A percentile compares a stretch with the other conserved stretches of the same genome.
phyloP scores from a whole-genome alignment of 352 stramenopile species.

The Phytophthora brassicae region DNA sequence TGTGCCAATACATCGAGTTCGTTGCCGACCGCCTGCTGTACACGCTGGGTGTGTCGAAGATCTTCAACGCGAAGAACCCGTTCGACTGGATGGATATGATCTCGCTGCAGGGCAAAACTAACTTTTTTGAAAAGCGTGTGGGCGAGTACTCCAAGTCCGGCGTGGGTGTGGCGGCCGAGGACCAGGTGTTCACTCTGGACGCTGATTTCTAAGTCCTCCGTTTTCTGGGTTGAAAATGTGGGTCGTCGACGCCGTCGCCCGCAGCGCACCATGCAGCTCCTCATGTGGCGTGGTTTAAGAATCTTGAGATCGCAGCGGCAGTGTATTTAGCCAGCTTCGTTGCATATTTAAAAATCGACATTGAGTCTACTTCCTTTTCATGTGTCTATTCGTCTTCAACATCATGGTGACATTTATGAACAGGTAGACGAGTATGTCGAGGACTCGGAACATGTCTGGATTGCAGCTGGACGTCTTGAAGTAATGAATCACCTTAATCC shows the following conservation, averaged over 20 bases:
- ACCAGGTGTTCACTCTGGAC: conserved; percentile 93
- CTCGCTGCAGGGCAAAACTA: conserved; percentile 97
- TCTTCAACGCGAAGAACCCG: conserved; percentile 95
- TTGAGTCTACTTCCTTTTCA: neutral
- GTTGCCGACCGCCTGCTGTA: conserved; percentile 95
- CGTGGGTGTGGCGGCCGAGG: conserved; percentile 88
- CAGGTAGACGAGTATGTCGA: too few relatives aligned
- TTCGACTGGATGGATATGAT: conserved; percentile 99
- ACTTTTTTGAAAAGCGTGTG: conserved; percentile 98
- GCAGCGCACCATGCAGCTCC: conserved; percentile 20
- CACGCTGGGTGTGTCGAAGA: conserved; percentile 90
- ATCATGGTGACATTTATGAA: too few relatives aligned
- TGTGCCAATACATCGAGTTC: conserved; percentile 99
- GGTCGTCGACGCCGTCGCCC: conserved; percentile 3
- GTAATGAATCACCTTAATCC: too few relatives aligned
- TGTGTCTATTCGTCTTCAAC: too few relatives aligned
- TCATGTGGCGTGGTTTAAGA: conserved; percentile 24
- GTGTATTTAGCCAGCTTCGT: conserved; percentile 37
- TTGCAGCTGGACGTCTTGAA: too few relatives aligned
- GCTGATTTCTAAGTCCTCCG: conserved; percentile 91
- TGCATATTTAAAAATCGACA: conserved; percentile 39
- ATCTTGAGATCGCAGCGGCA: conserved; percentile 26
- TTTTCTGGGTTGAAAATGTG: neutral
- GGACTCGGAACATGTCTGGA: too few relatives aligned
- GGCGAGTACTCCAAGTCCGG: conserved; percentile 98